A percentile compares a stretch with the other conserved stretches of the same genome.
Evolutionary conservation across 495 filamentous ascomycete species (phyloP).

Genomic region (Aeminium ludgeri): DNA sequence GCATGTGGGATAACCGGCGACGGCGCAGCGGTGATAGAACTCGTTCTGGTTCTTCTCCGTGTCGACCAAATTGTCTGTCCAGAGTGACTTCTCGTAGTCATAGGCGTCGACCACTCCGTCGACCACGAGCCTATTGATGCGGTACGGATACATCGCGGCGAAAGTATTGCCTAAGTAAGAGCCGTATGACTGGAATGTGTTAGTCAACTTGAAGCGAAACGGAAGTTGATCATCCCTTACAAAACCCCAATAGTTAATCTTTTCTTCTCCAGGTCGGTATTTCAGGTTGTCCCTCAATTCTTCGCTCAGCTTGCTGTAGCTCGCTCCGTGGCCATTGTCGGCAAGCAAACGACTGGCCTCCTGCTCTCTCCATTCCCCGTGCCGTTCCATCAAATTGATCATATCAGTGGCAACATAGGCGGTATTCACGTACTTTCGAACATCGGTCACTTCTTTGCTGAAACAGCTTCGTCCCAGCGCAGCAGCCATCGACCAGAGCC

Average conservation of each 20-base stretch:
- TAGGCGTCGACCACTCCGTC: conserved; percentile 35
- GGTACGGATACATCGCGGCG: conserved; percentile 33
- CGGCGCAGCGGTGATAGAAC: conserved; percentile 38
- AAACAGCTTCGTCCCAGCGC: conserved; percentile 23
- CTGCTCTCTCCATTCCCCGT: conserved; percentile 27
- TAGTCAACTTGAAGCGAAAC: conserved; percentile 8
- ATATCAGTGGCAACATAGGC: conserved; percentile 16
- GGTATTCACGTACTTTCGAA: conserved; percentile 21
- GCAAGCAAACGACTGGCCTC: conserved; percentile 13
- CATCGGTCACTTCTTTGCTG: conserved; percentile 14
- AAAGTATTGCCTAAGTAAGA: conserved; percentile 7
- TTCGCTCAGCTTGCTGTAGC: not conserved
- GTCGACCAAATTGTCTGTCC: conserved; percentile 22
- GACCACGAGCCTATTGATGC: conserved; percentile 32
- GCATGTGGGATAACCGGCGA: conserved; percentile 33
- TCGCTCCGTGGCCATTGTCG: not conserved
- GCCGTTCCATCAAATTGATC: conserved; percentile 21
- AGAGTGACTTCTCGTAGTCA: conserved; percentile 26
- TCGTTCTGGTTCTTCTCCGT: conserved; percentile 32
- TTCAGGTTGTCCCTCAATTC: not conserved
- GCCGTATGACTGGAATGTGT: too few relatives aligned
- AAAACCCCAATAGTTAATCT: conserved; percentile 19
- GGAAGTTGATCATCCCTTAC: too few relatives aligned
- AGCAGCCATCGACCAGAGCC: conserved; percentile 22
- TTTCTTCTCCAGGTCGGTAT: conserved; percentile 11